These are phyloP conservation scores for Diutina neorugosa DNA, from an alignment of 1,139 yeast species.

Conservation along the genomic window DNA sequence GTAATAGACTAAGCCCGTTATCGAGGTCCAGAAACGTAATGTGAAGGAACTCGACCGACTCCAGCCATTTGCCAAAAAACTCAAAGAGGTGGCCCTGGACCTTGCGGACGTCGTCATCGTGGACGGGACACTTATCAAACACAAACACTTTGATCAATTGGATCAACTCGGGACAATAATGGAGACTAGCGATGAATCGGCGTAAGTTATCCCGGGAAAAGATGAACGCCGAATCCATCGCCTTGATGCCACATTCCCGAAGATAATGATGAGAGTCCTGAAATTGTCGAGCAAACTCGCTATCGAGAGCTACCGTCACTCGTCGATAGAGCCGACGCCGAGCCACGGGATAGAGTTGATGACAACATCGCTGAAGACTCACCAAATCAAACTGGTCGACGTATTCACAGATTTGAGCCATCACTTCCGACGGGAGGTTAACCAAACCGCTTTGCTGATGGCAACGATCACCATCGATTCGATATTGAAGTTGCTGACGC, in stretches of 20 bases:
- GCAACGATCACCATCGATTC: not conserved
- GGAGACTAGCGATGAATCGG: conserved; percentile 13
- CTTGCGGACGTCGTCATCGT: conserved; percentile 8
- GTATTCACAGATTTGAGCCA: conserved; percentile 8
- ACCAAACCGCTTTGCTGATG: not conserved
- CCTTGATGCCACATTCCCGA: conserved; percentile 18
- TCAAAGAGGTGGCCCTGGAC: conserved; percentile 17
- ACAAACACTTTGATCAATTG: conserved; percentile 19
- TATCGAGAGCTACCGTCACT: conserved; percentile 21
- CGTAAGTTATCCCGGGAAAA: conserved; percentile 12
- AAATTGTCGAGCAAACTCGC: conserved; percentile 17
- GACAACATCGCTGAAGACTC: conserved; percentile 16
- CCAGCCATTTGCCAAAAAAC: conserved; percentile 17
- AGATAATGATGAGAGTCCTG: conserved; percentile 12
- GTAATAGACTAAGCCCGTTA: conserved; percentile 16
- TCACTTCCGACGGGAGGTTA: not conserved
- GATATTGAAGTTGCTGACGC: too few relatives aligned
- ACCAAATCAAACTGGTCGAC: conserved; percentile 24
- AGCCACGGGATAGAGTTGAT: conserved; percentile 15
- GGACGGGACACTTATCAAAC: conserved; percentile 21
- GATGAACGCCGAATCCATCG: conserved; percentile 23
- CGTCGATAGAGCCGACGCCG: conserved; percentile 17
- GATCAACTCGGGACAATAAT: conserved; percentile 12
- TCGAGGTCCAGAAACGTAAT: conserved; percentile 22
- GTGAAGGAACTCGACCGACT: conserved; percentile 20